Base-by-base conservation (phyloP, 2,329 filamentous ascomycete genomes). In the Verticillium longisporum region DNA sequence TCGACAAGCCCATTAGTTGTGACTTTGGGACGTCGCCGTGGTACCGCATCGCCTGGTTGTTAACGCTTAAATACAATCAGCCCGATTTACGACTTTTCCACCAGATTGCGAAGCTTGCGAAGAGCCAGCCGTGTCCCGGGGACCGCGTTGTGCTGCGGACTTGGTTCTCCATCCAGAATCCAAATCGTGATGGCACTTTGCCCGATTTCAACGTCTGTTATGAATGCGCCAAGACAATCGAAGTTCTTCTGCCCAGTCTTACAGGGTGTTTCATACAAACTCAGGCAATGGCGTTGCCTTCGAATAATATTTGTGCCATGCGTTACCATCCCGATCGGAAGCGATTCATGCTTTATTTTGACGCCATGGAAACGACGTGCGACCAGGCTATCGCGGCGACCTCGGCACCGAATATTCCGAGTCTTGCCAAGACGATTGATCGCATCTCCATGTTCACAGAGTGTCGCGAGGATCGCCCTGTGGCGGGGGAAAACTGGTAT, bases 41-140 rank as follows among this genome's bases (percentile, higher is more conserved):
- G 91, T 88, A 91, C 68, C 87, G 91, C 33, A 86, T 97, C 45
- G 92, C 92, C 1, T 96, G 90, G 86, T 80, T 93, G 3, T 80
- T 96, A 64, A 93, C 88, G 2, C 77, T 90, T 59, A 92, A 92
- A 72, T 85, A 91, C 66, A 76, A 85, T 13, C 79, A 84, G 18
- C 79, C 82, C 3, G 86, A 91, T 65, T 76, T 95, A 50, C 83
- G 84, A 13, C 75, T 96, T 5, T 80, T 97, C 34, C 84, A 88
- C 62, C 82, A 84, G 41, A 80, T 97, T 37, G 77, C 83, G 2
- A 80, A 83, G 4, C 81, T 70, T 14, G 59, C 63, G 10, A 78
- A 32, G 76, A 81, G 66, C 68, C 80, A 73, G 70, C 83, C 69
- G 75, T 96, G 82, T 77, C 83, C 73, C 45, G 89, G 81, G 45